phyloP scores from a whole-genome alignment of 202 grass and related monocot genomes.

The Panicum virgatum region DNA sequence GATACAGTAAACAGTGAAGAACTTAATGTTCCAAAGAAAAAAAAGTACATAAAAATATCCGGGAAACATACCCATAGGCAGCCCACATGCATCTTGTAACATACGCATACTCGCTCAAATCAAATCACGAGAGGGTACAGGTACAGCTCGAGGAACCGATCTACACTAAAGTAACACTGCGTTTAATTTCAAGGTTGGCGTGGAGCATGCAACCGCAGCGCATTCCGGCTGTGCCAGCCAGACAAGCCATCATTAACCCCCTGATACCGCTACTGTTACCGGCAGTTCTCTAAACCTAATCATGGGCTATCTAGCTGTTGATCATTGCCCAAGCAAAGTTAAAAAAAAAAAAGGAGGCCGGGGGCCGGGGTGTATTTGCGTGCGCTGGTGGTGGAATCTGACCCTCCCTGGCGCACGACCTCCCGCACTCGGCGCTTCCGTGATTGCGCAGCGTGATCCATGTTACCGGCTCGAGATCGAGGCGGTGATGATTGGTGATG shows the following conservation, averaged over 20 bases:
- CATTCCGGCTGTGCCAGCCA: slow-evolving; percentile 43
- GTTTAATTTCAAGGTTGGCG: slow-evolving; percentile 31
- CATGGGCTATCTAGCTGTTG: slow-evolving; percentile 17
- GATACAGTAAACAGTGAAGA: not conserved
- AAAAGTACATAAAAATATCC: not conserved
- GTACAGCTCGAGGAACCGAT: slow-evolving; percentile 11
- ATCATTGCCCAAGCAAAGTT: slow-evolving; percentile 47
- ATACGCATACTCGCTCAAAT: slow-evolving; percentile 33
- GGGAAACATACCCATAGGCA: not conserved
- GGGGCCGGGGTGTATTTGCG: not conserved
- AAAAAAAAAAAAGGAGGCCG: not conserved
- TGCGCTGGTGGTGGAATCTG: slow-evolving; percentile 46
- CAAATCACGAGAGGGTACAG: not conserved
- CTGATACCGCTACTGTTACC: slow-evolving; percentile 9
- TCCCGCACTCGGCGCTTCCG: slow-evolving; percentile 4
- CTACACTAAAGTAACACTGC: slow-evolving; percentile 28
- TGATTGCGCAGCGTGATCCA: slow-evolving; percentile 47
- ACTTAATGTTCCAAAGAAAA: not conserved
- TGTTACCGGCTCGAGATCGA: slow-evolving; percentile 36
- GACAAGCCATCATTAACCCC: slow-evolving; percentile 22
- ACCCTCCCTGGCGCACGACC: slow-evolving; percentile 40
- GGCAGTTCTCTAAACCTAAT: slow-evolving; percentile 31
- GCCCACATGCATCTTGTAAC: slow-evolving; percentile 33
- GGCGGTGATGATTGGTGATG: slow-evolving; percentile 49
- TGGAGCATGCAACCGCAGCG: slow-evolving; percentile 26